These are phyloP conservation scores for Cryptococcus sp. DNA, from an alignment of 1,284 basidiomycete species.

Conservation along the genomic window DNA sequence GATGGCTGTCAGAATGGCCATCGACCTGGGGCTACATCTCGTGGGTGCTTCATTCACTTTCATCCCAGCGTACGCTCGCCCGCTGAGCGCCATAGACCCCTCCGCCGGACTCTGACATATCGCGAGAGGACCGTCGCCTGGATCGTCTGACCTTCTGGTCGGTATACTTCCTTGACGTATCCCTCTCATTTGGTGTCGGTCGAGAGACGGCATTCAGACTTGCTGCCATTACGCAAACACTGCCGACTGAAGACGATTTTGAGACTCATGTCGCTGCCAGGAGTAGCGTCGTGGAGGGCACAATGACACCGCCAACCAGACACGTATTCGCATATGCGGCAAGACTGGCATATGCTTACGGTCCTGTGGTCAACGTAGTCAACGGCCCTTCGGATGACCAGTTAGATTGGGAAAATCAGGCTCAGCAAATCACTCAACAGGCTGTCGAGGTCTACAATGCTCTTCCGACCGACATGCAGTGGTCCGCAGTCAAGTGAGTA, in stretches of 20 bases:
- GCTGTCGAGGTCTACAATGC: slow-evolving; percentile 20
- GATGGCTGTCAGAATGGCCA: slow-evolving; percentile 29
- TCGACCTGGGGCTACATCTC: slow-evolving; percentile 28
- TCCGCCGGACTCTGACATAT: slow-evolving; percentile 10
- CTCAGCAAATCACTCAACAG: not conserved
- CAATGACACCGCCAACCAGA: not conserved
- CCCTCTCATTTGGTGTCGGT: slow-evolving; percentile 25
- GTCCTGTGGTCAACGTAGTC: slow-evolving; percentile 24
- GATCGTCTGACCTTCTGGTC: slow-evolving; percentile 31
- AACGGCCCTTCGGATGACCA: slow-evolving; percentile 9
- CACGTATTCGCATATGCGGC: slow-evolving; percentile 26
- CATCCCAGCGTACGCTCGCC: no score
- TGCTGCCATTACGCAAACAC: slow-evolving; percentile 25
- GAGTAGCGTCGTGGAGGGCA: no score
- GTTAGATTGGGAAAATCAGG: not conserved
- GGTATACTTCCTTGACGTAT: slow-evolving; percentile 24
- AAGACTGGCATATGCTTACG: slow-evolving; percentile 20
- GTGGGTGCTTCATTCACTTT: no score
- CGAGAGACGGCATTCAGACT: slow-evolving; percentile 24
- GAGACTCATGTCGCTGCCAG: no score
- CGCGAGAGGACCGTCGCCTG: slow-evolving; percentile 17
- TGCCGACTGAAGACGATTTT: slow-evolving; percentile 14
- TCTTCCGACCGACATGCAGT: slow-evolving; percentile 25
- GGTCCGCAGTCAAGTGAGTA: slow-evolving; percentile 27
- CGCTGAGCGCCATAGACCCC: slow-evolving; percentile 6